Conservation (phyloP, 139 green algal genomes). For the Closterium sp. region DNA sequence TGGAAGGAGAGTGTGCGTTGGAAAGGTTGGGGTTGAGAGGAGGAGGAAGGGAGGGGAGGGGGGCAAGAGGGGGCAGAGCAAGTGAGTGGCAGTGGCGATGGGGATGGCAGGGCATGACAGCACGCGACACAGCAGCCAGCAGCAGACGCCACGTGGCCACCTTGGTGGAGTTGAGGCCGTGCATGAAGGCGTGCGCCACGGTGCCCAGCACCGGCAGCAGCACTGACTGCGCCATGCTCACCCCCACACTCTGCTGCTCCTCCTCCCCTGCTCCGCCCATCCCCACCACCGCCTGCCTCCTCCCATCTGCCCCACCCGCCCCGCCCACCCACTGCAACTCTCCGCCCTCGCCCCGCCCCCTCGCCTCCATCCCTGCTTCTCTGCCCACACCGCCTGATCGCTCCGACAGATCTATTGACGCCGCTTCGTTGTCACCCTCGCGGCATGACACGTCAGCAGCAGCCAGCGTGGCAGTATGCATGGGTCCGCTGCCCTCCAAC, state of each 20-base stretch:
- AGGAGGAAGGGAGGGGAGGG: not conserved
- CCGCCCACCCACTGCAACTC: not conserved
- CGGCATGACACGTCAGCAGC: too few species aligned
- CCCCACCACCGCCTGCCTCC: not conserved
- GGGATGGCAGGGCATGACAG: too few species aligned
- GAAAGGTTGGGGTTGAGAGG: not conserved
- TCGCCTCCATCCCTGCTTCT: not conserved
- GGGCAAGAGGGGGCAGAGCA: not conserved
- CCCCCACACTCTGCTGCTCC: not conserved
- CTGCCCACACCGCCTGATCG: not conserved
- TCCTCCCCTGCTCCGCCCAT: not conserved
- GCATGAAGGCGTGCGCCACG: slow-evolving; percentile 33
- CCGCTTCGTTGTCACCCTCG: too few species aligned
- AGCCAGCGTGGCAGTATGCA: too few species aligned
- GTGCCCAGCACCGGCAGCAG: slow-evolving; percentile 15
- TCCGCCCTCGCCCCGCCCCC: not conserved
- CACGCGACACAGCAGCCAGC: too few species aligned
- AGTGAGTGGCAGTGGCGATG: too few species aligned
- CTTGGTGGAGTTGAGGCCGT: slow-evolving; percentile 31
- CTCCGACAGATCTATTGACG: too few species aligned
- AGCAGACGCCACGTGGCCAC: not conserved
- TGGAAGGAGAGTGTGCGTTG: not conserved
- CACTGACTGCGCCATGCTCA: slow-evolving; percentile 11
- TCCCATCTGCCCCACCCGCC: not conserved
- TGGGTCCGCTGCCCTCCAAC: too few species aligned